These are phyloP conservation scores for Chloranthus sessilifolius DNA, from an alignment of 164 flowering plant species.

Conservation along the genomic window DNA sequence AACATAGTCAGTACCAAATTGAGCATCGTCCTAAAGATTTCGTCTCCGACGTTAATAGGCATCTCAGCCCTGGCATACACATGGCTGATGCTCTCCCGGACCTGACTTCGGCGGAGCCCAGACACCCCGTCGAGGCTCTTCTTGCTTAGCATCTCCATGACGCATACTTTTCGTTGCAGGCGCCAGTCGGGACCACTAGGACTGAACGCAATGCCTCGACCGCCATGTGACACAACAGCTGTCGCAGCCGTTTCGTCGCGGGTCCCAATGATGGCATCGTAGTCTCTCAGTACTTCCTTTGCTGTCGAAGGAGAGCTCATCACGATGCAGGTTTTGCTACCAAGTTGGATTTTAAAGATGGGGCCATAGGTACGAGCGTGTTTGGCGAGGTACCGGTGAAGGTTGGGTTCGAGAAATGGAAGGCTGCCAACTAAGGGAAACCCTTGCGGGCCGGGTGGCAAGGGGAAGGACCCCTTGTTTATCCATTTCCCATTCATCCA, in stretches of 20 bases:
- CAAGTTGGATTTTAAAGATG: conserved; percentile 17
- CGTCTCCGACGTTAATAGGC: conserved; percentile 35
- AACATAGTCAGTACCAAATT: conserved; percentile 37
- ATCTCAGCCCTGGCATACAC: conserved; percentile 17
- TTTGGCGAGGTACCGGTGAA: conserved; percentile 11
- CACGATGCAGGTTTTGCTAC: conserved; percentile 15
- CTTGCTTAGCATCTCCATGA: conserved; percentile 25
- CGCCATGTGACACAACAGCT: conserved; percentile 13
- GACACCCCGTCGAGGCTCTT: conserved; percentile 27
- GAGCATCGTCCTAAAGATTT: conserved; percentile 28
- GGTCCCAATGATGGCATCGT: conserved; percentile 24
- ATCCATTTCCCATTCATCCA: no score
- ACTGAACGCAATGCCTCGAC: conserved; percentile 16
- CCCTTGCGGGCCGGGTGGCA: conserved; percentile 42
- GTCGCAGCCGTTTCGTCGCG: conserved; percentile 14
- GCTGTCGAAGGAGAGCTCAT: conserved; percentile 14
- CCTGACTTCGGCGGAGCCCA: conserved; percentile 25
- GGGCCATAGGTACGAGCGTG: conserved; percentile 18
- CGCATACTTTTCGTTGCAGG: conserved; percentile 24
- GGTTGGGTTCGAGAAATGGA: conserved; percentile 29
- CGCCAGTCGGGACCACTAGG: conserved; percentile 26
- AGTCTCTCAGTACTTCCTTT: conserved; percentile 18
- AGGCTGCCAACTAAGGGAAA: conserved; percentile 42
- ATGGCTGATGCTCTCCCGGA: conserved; percentile 15
- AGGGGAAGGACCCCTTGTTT: no score